Percentiles rank a stretch among this genome's conserved stretches.
Evolutionary conservation across 225 moss, liverwort and hornwort genomes (phyloP).

Genomic region (Bryum argenteum): DNA sequence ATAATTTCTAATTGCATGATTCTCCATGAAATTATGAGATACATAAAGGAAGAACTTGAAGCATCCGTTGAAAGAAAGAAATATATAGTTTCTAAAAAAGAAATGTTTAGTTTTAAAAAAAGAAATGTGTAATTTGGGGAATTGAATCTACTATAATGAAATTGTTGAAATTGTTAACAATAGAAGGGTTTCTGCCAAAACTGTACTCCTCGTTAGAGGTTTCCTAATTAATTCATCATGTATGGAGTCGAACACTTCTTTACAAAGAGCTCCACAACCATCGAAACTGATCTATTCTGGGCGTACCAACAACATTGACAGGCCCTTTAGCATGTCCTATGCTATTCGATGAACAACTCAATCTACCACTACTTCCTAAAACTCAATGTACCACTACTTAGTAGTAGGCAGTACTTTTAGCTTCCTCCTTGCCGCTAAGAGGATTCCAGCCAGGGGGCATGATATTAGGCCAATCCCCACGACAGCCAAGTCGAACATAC

Average conservation of each 20-base stretch:
- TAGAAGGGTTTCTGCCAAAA: too few species aligned
- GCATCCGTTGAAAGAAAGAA: too few species aligned
- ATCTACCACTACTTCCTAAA: neutral
- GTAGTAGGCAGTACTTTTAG: constrained; percentile 50
- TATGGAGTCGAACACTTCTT: constrained; percentile 15
- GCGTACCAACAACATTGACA: neutral
- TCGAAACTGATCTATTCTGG: neutral
- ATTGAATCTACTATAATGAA: too few species aligned
- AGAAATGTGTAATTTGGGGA: too few species aligned
- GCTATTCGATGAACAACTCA: constrained; percentile 17
- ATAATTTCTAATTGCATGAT: too few species aligned
- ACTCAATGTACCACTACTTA: constrained; percentile 20
- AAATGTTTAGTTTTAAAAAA: too few species aligned
- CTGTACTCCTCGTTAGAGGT: constrained; percentile 1
- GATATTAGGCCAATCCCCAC: constrained; percentile 96
- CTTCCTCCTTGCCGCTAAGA: constrained; percentile 58
- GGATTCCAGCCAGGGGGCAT: constrained; percentile 99
- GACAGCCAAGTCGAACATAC: constrained; percentile 86
- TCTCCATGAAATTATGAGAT: too few species aligned
- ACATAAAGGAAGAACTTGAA: too few species aligned
- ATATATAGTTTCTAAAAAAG: too few species aligned
- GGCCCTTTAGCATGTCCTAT: neutral
- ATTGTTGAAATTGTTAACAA: too few species aligned
- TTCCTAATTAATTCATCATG: neutral
- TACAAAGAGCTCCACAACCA: constrained; percentile 16